Base-by-base conservation (phyloP, 192 early-diverging fungal genomes). In the Coemansia sp. region DNA sequence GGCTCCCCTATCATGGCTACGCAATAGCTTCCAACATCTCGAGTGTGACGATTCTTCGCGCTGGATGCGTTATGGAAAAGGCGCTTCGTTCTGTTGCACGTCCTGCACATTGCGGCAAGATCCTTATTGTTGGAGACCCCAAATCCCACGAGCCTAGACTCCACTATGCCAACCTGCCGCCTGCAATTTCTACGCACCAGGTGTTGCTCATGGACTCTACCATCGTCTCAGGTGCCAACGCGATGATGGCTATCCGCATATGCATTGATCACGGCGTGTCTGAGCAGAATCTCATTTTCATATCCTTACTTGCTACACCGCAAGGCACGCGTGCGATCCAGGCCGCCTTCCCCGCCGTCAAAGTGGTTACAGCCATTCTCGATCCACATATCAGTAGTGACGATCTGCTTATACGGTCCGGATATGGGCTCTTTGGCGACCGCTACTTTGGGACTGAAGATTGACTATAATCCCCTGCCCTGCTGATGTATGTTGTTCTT, bases 241-340 rank as follows among this genome's bases (percentile, higher is more conserved):
- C 93, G 4, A 65, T 98, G 82, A 98, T 98, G 96, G 94, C 96
- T 16, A 91, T 98, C 41, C 87, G 94, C 34, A 92, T 96, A 30
- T 82, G 96, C 56, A 70, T 94, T 7, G 96, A 98, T 77, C 93
- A 98, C 62, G 87, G 90, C 61, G 90, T 96, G 4, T 87, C 86
- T 0, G 91, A 94, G 69, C 82, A 88, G n/a, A 79, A 85, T 54
- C 95, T 98, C 51, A 85, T 94, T 16, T 95, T 96, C 70, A 65
- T 93, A 34, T 88, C 89, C 5, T 85, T 95, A 62, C 79, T 98
- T 30, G 86, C 95, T 7, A 85, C 91, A 0, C 84, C 88, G 16
- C 85, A 86, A 54, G 94, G 94, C 21, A 60, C 95, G 4, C 86
- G 89, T 56, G 89, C 88, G 2, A 87, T 98, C 25, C 71, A 89